Base-by-base conservation (phyloP, 202 grass and related monocot species). In the Zizania palustris region DNA sequence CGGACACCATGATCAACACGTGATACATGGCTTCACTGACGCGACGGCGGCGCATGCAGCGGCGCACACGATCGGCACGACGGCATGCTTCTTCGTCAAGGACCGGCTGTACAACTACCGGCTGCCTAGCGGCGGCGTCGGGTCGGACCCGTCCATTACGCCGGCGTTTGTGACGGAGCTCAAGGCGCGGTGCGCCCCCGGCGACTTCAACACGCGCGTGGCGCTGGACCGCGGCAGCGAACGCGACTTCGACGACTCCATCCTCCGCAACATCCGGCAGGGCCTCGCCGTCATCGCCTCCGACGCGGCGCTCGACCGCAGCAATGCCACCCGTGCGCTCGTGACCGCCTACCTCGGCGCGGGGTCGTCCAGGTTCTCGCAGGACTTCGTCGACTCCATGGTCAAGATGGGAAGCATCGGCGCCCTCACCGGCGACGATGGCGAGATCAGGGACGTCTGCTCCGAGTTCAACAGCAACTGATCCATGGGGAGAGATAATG, bases 51-150 rank as follows among this genome's bases (percentile, higher is more conserved):
- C 43, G 33, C 22, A 45, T 46, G 65, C 51, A 84, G 93, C 90
- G 76, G 93, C 93, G 58, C 93, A 97, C 80, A 97, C 90, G 19
- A 89, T 97, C 46, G 93, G 93, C 37, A 93, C 93, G 9, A 91
- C 93, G 44, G 88, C 90, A 60, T 97, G 93, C 69, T 97, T 97
- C 83, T 93, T 97, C 77, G 75, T 97, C 0, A 85, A 88, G 82
- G 82, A 85, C 73, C 69, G 93, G 16, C 85, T 97, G 7, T 97
- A 97, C 77, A 77, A 42, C 80, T 93, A 71, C 83, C 84, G 78
- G 0, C 34, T 67, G 3, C 10, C 38, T 0, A 64, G 65, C 53
- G 64, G 56, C 6, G 43, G 75, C 34, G 48, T 9, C 15, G 83
- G 88, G 11, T 51, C 93, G 1, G 93, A 97, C 73, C 93, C 93